These are phyloP conservation scores for Fusarium cyanostomum DNA, from an alignment of 2,329 filamentous ascomycete genomes.

Conservation along the genomic window DNA sequence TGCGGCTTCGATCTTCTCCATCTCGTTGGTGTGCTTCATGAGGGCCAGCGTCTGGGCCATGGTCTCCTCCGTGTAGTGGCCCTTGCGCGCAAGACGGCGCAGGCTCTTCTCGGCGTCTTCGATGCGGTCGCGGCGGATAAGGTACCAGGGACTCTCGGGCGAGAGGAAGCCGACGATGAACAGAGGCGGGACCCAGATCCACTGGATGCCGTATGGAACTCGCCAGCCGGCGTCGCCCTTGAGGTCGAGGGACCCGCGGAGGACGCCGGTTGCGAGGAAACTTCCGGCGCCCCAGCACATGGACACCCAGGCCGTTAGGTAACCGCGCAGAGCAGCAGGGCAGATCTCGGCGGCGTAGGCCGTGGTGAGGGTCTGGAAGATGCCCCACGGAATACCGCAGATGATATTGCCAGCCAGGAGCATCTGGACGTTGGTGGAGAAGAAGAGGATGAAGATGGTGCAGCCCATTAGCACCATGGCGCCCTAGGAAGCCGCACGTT, in stretches of 20 bases:
- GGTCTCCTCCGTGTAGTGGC: constrained; percentile 51
- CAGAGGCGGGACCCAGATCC: constrained; percentile 57
- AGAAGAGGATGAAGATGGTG: constrained; percentile 61
- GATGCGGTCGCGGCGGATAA: constrained; percentile 52
- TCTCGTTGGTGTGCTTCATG: constrained; percentile 54
- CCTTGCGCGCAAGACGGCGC: constrained; percentile 49
- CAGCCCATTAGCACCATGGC: constrained; percentile 50
- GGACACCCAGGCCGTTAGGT: constrained; percentile 59
- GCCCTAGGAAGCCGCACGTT: constrained; percentile 16
- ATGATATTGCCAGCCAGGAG: constrained; percentile 57
- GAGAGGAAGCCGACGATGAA: constrained; percentile 53
- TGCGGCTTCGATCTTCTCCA: constrained; percentile 52
- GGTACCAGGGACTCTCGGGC: constrained; percentile 61
- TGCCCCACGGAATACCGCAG: constrained; percentile 57
- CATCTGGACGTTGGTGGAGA: constrained; percentile 51
- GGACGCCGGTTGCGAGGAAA: constrained; percentile 54
- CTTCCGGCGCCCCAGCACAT: constrained; percentile 61
- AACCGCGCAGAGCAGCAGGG: constrained; percentile 55
- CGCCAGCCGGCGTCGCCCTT: constrained; percentile 55
- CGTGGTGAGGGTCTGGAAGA: constrained; percentile 57
- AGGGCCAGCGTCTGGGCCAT: constrained; percentile 52
- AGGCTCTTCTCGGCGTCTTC: constrained; percentile 52
- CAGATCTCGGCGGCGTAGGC: constrained; percentile 60
- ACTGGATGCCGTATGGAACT: constrained; percentile 60
- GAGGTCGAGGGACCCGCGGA: constrained; percentile 51